phyloP scores from a whole-genome alignment of 495 filamentous ascomycete genomes.

The Neurospora pannonica region DNA sequence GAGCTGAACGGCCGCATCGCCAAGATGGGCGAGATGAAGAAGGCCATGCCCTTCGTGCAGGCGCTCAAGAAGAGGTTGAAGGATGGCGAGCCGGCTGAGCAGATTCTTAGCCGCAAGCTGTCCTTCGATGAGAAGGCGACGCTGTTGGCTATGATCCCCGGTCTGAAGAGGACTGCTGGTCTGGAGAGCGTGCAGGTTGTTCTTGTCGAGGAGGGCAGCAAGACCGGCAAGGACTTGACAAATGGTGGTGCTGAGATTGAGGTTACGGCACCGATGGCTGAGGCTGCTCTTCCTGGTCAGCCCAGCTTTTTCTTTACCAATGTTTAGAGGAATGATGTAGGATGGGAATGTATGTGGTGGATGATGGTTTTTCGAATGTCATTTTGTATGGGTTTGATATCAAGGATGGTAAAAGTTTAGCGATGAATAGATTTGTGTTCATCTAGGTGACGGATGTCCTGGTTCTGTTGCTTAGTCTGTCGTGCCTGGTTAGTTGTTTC shows the following conservation, averaged over 20 bases:
- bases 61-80: slow-evolving; percentile 70
- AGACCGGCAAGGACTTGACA: slow-evolving; percentile 47
- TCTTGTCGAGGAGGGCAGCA: slow-evolving; percentile 59
- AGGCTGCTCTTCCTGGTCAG: slow-evolving; percentile 64
- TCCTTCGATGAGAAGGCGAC: slow-evolving; percentile 75
- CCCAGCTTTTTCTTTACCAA: slow-evolving; percentile 75
- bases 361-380: neutral
- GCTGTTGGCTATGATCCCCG: slow-evolving; percentile 39
- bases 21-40: slow-evolving; percentile 84
- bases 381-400: neutral
- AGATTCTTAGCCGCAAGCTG: slow-evolving; percentile 72
- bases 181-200: slow-evolving; percentile 55
- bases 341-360: neutral
- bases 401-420: neutral
- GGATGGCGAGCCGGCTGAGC: slow-evolving; percentile 44
- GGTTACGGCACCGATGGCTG: slow-evolving; percentile 47
- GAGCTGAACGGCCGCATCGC: slow-evolving; percentile 60
- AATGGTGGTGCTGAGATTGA: slow-evolving; percentile 44
- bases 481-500: neutral
- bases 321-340: slow-evolving; percentile 24
- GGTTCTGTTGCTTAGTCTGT: neutral
- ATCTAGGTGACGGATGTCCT: neutral
- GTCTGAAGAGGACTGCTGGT: slow-evolving; percentile 51
- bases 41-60: slow-evolving; percentile 96
- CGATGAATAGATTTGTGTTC: neutral